A percentile compares a stretch with the other conserved stretches of the same genome.
Conservation (phyloP, 2,329 filamentous ascomycete species). For the Fusarium marasasianum region DNA sequence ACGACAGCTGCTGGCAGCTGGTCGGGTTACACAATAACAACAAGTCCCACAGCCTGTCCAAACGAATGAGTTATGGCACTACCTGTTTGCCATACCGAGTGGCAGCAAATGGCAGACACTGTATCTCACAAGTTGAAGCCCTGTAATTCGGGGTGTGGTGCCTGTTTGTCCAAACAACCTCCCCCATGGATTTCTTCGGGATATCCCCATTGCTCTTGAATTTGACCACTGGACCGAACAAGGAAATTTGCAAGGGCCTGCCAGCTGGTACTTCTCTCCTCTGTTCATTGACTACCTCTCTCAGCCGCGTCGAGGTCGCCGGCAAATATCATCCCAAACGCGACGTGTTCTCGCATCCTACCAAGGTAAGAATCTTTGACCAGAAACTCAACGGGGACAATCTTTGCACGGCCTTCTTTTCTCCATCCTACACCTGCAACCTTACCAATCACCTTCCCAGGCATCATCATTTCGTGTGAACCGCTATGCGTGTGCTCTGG, state of each 20-base stretch:
- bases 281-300: background rate
- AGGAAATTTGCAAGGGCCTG: accelerated
- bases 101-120: accelerated
- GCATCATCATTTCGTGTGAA: accelerated
- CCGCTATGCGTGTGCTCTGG: accelerated
- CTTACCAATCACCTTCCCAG: background rate
- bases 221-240: accelerated
- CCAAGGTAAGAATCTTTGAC: background rate
- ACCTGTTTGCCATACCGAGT: accelerated
- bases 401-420: background rate
- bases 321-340: background rate
- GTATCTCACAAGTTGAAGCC: accelerated
- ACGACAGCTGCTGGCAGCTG: background rate
- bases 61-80: background rate
- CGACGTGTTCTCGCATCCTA: accelerated
- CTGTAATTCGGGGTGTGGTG: background rate
- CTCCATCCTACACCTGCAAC: background rate
- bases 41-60: no score
- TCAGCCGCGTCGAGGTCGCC: accelerated
- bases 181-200: accelerated
- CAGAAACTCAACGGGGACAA: background rate
- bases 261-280: accelerated
- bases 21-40: background rate
- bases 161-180: accelerated
- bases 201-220: accelerated